Evolutionary conservation across 805 yeast genomes (phyloP).

Genomic region (Ogataea glucozyma): DNA sequence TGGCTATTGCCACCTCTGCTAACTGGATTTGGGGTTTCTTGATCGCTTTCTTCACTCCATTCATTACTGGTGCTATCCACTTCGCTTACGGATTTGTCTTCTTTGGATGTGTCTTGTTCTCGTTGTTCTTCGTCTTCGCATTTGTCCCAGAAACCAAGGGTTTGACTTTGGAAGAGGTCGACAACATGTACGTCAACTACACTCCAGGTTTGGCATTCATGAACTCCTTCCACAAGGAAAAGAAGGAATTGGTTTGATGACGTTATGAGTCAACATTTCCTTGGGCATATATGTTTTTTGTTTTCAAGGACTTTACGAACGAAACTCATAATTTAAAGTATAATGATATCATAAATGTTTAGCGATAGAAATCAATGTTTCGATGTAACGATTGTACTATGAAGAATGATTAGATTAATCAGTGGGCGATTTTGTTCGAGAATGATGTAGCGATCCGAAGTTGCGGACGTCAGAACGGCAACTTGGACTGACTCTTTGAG

Average conservation of each 20-base stretch:
- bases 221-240: slow-evolving; percentile 25
- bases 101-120: slow-evolving; percentile 54
- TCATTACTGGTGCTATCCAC: slow-evolving; percentile 53
- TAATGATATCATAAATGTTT: slow-evolving; percentile 3
- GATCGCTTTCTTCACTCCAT: slow-evolving; percentile 59
- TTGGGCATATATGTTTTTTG: background rate
- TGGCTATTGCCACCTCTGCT: slow-evolving; percentile 65
- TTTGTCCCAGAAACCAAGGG: slow-evolving; percentile 59
- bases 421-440: no score
- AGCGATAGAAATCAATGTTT: background rate
- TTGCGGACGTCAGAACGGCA: slow-evolving; percentile 15
- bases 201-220: slow-evolving; percentile 35
- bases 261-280: background rate
- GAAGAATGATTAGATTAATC: no score
- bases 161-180: slow-evolving; percentile 56
- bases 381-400: background rate
- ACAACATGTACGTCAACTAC: slow-evolving; percentile 45
- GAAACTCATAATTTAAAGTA: slow-evolving; percentile 3
- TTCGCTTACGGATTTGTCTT: slow-evolving; percentile 60
- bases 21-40: slow-evolving; percentile 66
- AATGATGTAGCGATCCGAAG: background rate
- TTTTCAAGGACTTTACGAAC: slow-evolving; percentile 4
- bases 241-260: slow-evolving; percentile 3
- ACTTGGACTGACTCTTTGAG: slow-evolving; percentile 18
- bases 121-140: slow-evolving; percentile 54